Evolutionary conservation across 2,329 filamentous ascomycete species (phyloP).

Genomic region (Acephala macrosclerotiorum): DNA sequence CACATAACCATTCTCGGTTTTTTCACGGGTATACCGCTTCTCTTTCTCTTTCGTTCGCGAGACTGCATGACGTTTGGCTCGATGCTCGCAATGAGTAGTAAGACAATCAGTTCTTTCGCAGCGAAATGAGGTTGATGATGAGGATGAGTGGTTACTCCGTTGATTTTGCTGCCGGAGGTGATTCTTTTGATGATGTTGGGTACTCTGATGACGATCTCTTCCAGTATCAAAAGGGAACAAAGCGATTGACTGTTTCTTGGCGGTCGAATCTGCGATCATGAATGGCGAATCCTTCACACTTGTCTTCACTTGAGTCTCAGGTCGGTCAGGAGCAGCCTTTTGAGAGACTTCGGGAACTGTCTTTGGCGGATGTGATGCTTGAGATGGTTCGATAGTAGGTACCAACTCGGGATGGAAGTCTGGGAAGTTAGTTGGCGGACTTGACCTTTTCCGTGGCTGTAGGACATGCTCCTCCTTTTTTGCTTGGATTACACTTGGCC

Average conservation of each 20-base stretch:
- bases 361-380: slow-evolving; percentile 1
- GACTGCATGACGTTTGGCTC: slow-evolving; percentile 35
- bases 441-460: slow-evolving; percentile 10
- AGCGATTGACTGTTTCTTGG: slow-evolving; percentile 5
- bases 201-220: slow-evolving; percentile 11
- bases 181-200: slow-evolving; percentile 6
- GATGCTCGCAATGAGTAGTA: slow-evolving; percentile 35
- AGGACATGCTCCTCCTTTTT: neutral
- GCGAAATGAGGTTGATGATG: slow-evolving; percentile 21
- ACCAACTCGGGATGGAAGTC: slow-evolving; percentile 1
- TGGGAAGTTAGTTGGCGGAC: slow-evolving; percentile 14
- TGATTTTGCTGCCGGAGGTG: slow-evolving; percentile 10
- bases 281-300: slow-evolving; percentile 35
- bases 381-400: neutral
- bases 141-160: slow-evolving; percentile 5
- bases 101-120: slow-evolving; percentile 34
- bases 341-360: neutral
- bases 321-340: neutral
- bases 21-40: slow-evolving; percentile 25
- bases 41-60: slow-evolving; percentile 30
- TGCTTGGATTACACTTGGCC: slow-evolving; percentile 8
- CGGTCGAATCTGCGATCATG: slow-evolving; percentile 29
- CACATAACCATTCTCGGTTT: slow-evolving; percentile 35
- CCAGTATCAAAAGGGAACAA: neutral
- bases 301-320: slow-evolving; percentile 10